Evolutionary conservation across 2,329 filamentous ascomycete species (phyloP), one percentile per base, ranked within the genome.

Genomic region (Aspergillus fischeri): DNA sequence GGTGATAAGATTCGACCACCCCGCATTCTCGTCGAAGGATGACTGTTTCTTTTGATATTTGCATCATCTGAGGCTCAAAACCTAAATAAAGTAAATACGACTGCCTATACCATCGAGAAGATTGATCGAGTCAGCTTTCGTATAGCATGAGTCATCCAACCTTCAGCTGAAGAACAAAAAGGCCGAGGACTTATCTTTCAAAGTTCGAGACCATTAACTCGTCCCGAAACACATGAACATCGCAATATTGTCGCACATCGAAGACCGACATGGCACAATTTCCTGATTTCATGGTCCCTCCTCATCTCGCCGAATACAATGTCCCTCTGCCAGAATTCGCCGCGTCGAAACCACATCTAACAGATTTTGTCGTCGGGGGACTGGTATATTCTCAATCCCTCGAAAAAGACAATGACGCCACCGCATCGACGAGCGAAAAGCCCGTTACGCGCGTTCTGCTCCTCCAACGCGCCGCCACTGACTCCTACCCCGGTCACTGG

Each of bases 401-500:
- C 14, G 32, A 38, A 7, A 4, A 7, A 17, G 32, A 14, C 2
- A 9, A 50, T 58, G 27, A 24, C 54, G 7, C 20, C 56, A 32
- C 20, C 54, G 49, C 28, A 48, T 41, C 47, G n/a, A 52, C 28
- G n/a, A 25, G n/a, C 48, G 10, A 20, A 78, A 58, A 8, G 42
- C 25, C 45, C 9, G 10, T 35, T 4, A 65, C 67, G 14, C 69
- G 67, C 28, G 66, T 78, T 53, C 73, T 81, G 10, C 70, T 81
- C 25, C 67, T 81, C n/a, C 78, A 78, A 52, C 76, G 78, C 54
- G 66, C 76, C 28, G 50, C 63, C 1, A 64, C 65, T n/a, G 77
- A 81, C 58, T 67, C 70, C 2, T 73, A 70, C 57, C 71, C 73
- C 0, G 67, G 69, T 6, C 67, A 65, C 57, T 80, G 81, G 81